These are phyloP conservation scores for Mortierella sp. DNA, from an alignment of 371 early-diverging fungal genomes.

Conservation along the genomic window DNA sequence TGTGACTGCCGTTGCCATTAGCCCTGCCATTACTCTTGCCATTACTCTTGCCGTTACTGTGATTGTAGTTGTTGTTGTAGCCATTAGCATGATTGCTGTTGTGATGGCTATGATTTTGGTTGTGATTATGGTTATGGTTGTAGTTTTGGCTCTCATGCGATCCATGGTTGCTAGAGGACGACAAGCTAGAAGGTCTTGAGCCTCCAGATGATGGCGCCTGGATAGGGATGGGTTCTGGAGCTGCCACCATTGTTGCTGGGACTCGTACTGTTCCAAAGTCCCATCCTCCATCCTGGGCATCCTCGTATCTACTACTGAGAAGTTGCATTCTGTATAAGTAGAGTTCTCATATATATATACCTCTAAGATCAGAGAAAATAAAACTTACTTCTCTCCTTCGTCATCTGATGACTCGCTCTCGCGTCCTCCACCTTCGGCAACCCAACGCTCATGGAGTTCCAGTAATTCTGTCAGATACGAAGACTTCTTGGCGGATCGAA, in stretches of 20 bases:
- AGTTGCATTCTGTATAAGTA: neutral
- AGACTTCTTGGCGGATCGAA: conserved; percentile 84
- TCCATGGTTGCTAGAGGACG: conserved; percentile 25
- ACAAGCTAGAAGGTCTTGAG: conserved; percentile 33
- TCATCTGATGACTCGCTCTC: conserved; percentile 73
- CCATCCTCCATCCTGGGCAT: conserved; percentile 63
- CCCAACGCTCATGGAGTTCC: conserved; percentile 86
- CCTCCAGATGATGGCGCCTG: conserved; percentile 10
- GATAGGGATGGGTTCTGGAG: conserved; percentile 7
- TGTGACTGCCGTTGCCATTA: conserved; percentile 9
- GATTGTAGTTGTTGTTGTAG: neutral
- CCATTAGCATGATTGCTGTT: neutral
- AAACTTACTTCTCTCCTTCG: conserved; percentile 59
- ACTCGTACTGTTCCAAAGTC: conserved; percentile 69
- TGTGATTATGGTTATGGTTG: neutral
- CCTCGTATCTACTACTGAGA: conserved; percentile 56
- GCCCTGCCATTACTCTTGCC: conserved; percentile 24
- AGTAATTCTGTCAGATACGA: conserved; percentile 88
- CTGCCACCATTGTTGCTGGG: conserved; percentile 12
- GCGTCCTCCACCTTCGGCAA: conserved; percentile 63
- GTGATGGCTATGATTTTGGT: neutral
- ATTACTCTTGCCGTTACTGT: conserved; percentile 22
- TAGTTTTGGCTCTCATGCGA: conserved; percentile 7
- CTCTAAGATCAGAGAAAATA: neutral
- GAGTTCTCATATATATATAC: neutral